These are phyloP conservation scores for Simplicillium sp. DNA, from an alignment of 2,329 filamentous ascomycete genomes.

Conservation along the genomic window DNA sequence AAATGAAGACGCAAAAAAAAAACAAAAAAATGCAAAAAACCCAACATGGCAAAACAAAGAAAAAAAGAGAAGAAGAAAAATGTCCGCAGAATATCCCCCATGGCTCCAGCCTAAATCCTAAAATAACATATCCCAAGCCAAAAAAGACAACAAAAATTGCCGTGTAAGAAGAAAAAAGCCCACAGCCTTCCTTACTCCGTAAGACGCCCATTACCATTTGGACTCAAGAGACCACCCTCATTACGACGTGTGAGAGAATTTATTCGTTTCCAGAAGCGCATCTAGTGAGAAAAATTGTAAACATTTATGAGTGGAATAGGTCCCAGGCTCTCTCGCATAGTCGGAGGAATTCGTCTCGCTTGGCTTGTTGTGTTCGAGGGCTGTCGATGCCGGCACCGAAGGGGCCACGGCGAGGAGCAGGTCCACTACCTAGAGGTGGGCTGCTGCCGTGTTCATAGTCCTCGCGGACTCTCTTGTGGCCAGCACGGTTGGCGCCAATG, in stretches of 20 bases:
- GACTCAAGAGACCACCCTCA: too few species aligned
- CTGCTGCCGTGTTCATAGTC: constrained; percentile 93
- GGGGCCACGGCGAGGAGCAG: constrained; percentile 53
- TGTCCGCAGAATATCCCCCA: too few species aligned
- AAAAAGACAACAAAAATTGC: too few species aligned
- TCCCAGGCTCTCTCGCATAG: constrained; percentile 92
- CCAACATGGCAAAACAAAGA: not conserved
- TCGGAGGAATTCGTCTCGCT: constrained; percentile 86
- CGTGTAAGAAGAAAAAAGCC: not conserved
- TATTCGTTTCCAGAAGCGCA: constrained; percentile 5
- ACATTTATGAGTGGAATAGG: constrained; percentile 75
- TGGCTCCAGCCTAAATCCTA: too few species aligned
- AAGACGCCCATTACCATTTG: too few species aligned
- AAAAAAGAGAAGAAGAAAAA: not conserved
- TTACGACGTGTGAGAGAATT: not conserved
- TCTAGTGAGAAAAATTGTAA: not conserved
- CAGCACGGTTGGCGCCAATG: constrained; percentile 40
- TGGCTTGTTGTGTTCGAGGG: constrained; percentile 71
- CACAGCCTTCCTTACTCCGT: too few species aligned
- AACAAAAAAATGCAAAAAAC: not conserved
- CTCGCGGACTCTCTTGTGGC: constrained; percentile 62
- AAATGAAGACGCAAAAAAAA: not conserved
- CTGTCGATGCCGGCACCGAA: constrained; percentile 77
- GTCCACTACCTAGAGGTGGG: constrained; percentile 72
- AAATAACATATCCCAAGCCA: not conserved